Evolutionary conservation across 73 alveolate species (phyloP).

Genomic region (Paramecium primaurelia): DNA sequence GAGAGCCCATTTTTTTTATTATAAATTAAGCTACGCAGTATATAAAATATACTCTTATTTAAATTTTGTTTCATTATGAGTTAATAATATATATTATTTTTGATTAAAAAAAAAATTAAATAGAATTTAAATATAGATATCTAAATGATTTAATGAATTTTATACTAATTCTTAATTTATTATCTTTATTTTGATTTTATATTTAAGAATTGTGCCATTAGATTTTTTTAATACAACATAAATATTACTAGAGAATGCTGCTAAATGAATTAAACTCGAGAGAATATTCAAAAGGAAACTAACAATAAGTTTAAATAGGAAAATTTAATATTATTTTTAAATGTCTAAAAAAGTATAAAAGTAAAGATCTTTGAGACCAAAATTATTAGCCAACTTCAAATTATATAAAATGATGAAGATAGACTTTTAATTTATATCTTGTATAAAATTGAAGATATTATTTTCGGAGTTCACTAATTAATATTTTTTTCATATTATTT

Average conservation of each 20-base stretch:
- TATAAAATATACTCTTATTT: too few relatives aligned
- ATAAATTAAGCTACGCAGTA: too few relatives aligned
- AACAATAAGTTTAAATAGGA: background rate
- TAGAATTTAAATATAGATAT: background rate
- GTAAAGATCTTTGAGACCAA: too few relatives aligned
- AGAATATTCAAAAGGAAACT: background rate
- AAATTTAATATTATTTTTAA: too few relatives aligned
- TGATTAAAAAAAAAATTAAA: too few relatives aligned
- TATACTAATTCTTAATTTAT: background rate
- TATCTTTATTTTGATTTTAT: background rate
- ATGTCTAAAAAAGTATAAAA: too few relatives aligned
- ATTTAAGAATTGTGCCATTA: background rate
- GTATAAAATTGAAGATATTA: background rate
- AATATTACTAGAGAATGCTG: background rate
- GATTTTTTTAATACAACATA: background rate
- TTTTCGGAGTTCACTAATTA: background rate
- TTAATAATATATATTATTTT: too few relatives aligned
- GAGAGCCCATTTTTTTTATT: conserved; percentile 29
- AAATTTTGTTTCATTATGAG: too few relatives aligned
- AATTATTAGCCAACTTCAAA: too few relatives aligned
- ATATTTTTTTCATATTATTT: background rate
- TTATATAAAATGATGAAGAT: background rate
- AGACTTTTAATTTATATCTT: background rate
- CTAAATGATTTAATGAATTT: background rate
- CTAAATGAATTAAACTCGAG: background rate